Evolutionary conservation across 2,329 filamentous ascomycete species (phyloP).

Genomic region (Cladosporium sphaerospermum): DNA sequence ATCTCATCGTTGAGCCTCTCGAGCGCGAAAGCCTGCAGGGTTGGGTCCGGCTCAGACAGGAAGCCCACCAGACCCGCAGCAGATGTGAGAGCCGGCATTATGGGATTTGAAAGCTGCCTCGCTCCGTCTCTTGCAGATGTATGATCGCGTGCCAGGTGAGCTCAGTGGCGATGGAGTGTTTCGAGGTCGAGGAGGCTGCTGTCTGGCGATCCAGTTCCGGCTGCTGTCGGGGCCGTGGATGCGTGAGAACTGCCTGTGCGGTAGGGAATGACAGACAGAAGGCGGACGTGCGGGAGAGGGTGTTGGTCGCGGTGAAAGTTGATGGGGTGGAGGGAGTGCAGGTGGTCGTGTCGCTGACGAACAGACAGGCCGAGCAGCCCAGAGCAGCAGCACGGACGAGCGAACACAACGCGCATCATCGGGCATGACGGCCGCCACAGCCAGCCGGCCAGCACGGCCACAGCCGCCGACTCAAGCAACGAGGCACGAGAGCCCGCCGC

Average conservation of each 20-base stretch:
- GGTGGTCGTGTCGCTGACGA: constrained; percentile 4
- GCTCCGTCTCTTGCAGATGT: neutral
- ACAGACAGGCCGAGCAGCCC: neutral
- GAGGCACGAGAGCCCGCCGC: neutral
- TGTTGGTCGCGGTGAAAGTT: constrained; percentile 3
- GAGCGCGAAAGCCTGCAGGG: constrained; percentile 90
- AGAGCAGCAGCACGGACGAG: neutral
- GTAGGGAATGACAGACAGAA: constrained; percentile 1
- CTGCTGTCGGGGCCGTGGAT: too few species aligned
- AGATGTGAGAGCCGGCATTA: constrained; percentile 88
- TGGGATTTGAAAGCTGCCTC: constrained; percentile 3
- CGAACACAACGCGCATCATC: neutral
- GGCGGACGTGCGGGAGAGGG: neutral
- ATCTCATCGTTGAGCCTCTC: constrained; percentile 95
- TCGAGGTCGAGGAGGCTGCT: constrained; percentile 8
- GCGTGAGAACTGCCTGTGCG: neutral
- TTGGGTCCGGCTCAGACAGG: constrained; percentile 86
- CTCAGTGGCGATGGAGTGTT: constrained; percentile 13
- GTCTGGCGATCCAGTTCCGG: neutral
- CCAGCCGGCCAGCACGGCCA: neutral
- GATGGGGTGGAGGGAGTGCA: neutral
- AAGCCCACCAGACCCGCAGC: constrained; percentile 93
- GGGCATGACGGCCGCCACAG: neutral
- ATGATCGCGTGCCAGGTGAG: constrained; percentile 2
- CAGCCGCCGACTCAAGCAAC: neutral